Conservation (phyloP, 371 early-diverging fungal species). For the Syncephalastrum contaminatum region DNA sequence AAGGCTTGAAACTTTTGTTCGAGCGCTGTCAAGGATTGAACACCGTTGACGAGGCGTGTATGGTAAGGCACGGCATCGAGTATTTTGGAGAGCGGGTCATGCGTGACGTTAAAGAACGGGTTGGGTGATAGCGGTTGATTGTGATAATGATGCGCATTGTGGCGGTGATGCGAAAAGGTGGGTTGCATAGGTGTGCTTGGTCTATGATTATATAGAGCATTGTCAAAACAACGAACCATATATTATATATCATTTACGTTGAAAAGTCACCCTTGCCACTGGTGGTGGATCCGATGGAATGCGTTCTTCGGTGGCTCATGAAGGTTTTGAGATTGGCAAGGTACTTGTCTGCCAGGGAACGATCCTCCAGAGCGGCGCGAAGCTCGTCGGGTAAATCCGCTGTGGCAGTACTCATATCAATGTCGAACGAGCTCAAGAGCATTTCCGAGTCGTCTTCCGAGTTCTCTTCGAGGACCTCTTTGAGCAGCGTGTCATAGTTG, state of each 20-base stretch:
- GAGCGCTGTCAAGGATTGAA: constrained; percentile 53
- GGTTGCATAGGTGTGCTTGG: constrained; percentile 42
- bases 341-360: constrained; percentile 47
- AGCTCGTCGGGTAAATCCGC: constrained; percentile 52
- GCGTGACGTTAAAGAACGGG: constrained; percentile 27
- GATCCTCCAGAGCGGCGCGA: constrained; percentile 54
- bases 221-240: too few relatives aligned
- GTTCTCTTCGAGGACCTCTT: constrained; percentile 59
- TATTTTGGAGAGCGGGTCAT: constrained; percentile 37
- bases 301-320: constrained; percentile 47
- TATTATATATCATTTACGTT: constrained; percentile 42
- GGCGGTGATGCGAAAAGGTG: constrained; percentile 26
- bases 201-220: constrained; percentile 20
- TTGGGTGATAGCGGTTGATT: constrained; percentile 24
- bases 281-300: constrained; percentile 37
- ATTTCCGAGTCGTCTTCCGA: constrained; percentile 37
- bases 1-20: constrained; percentile 61
- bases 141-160: too few relatives aligned
- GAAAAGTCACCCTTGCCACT: constrained; percentile 39
- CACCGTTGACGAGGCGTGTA: constrained; percentile 56
- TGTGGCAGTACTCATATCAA: constrained; percentile 43
- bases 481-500: constrained; percentile 59
- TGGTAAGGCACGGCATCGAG: constrained; percentile 44
- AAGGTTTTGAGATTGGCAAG: constrained; percentile 47
- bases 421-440: constrained; percentile 19